Conservation (phyloP, 1,284 basidiomycete genomes). For the Malassezia obtusa region DNA sequence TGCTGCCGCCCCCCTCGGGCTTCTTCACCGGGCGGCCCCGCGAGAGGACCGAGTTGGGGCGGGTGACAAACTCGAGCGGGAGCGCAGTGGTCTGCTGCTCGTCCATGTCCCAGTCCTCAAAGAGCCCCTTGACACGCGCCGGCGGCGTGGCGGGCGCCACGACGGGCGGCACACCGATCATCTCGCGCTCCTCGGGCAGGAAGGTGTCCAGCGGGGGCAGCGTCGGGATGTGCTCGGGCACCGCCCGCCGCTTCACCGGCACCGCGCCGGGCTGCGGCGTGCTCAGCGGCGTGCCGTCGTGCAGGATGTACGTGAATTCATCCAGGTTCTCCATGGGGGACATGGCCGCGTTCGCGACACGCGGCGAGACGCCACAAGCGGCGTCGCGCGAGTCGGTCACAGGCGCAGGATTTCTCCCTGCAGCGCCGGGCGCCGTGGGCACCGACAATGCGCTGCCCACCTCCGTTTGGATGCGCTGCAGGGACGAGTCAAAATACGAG, state of each 20-base stretch:
- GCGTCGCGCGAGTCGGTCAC: not conserved
- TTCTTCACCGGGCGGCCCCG: constrained; percentile 17
- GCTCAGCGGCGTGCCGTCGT: constrained; percentile 1
- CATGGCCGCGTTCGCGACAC: not conserved
- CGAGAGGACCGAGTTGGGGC: constrained; percentile 14
- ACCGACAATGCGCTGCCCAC: not conserved
- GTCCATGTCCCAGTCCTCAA: not conserved
- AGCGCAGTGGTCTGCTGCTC: constrained; percentile 3
- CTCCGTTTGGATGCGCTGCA: constrained; percentile 13
- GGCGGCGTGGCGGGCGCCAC: not conserved
- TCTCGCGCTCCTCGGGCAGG: constrained; percentile 15
- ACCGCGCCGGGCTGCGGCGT: not conserved
- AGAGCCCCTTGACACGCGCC: not conserved
- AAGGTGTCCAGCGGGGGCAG: constrained; percentile 13
- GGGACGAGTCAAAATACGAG: constrained; percentile 12
- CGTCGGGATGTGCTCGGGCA: not conserved
- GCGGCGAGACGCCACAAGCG: not conserved
- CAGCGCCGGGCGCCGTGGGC: not conserved
- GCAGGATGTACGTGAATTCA: constrained; percentile 16
- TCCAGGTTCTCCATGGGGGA: constrained; percentile 10
- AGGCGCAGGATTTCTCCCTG: constrained; percentile 4
- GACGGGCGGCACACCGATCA: constrained; percentile 2
- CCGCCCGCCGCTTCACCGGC: not conserved
- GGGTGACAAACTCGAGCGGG: constrained; percentile 13
- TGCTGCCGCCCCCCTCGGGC: not conserved